Evolutionary conservation across 164 flowering plant genomes (phyloP).

Genomic region (Sextonia rubra): DNA sequence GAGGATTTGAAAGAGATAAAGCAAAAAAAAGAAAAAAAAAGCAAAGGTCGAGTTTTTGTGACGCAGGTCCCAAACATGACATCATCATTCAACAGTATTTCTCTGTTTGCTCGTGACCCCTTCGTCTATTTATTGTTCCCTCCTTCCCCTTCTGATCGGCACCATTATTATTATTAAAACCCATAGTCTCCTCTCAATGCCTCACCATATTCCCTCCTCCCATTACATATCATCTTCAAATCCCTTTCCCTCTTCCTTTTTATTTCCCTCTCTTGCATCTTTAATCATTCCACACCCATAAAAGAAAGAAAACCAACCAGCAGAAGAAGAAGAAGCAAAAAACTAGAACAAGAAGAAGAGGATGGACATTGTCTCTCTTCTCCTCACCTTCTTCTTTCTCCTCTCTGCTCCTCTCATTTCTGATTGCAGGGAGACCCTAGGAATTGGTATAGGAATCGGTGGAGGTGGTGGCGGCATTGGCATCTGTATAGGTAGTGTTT

Average conservation of each 20-base stretch:
- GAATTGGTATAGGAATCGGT: slow-evolving; percentile 4
- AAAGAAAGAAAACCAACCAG: not conserved
- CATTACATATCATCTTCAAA: too few species aligned
- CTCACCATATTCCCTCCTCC: too few species aligned
- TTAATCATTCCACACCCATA: not conserved
- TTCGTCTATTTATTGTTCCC: not conserved
- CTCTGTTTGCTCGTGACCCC: slow-evolving; percentile 4
- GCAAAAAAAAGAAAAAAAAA: too few species aligned
- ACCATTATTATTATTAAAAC: too few species aligned
- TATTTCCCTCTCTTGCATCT: too few species aligned
- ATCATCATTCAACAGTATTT: not conserved
- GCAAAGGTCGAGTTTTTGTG: too few species aligned
- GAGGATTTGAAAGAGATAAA: too few species aligned
- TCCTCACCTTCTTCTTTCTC: not conserved
- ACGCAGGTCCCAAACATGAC: too few species aligned
- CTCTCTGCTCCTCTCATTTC: too few species aligned
- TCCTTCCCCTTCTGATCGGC: too few species aligned
- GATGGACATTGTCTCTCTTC: not conserved
- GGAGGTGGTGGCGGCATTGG: not conserved
- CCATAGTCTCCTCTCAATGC: too few species aligned
- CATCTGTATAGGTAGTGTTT: slow-evolving; percentile 11
- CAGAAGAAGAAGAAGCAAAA: not conserved
- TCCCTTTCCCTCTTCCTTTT: too few species aligned
- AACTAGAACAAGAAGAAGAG: not conserved
- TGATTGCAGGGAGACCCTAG: slow-evolving; percentile 11